Conservation (phyloP, 2,329 filamentous ascomycete genomes). For the Chrysosporium keratinophilum region DNA sequence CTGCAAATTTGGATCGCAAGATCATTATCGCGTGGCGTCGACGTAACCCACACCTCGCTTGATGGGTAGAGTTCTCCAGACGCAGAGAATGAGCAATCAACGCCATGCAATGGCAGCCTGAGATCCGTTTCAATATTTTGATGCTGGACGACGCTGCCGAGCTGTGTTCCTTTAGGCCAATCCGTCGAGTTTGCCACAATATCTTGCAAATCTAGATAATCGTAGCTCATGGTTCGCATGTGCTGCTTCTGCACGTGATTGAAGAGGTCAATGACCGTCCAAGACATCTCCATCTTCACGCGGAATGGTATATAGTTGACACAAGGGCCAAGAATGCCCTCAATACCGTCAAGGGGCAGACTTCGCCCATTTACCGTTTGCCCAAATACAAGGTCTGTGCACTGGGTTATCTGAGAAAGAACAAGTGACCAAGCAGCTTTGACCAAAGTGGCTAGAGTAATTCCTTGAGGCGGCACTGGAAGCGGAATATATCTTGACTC, state of each 20-base stretch:
- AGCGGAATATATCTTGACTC: not conserved
- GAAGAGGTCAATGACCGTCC: constrained; percentile 40
- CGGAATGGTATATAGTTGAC: constrained; percentile 53
- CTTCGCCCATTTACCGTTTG: constrained; percentile 51
- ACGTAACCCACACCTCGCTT: no score
- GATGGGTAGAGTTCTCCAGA: no score
- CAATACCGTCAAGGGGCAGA: constrained; percentile 40
- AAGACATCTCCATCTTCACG: constrained; percentile 38
- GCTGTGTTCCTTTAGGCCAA: not conserved
- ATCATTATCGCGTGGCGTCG: no score
- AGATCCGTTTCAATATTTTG: no score
- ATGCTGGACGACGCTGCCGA: not conserved
- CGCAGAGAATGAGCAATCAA: no score
- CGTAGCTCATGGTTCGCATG: not conserved
- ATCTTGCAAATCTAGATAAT: not conserved
- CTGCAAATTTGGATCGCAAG: no score
- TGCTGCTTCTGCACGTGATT: constrained; percentile 42
- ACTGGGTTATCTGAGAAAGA: constrained; percentile 40
- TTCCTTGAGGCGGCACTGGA: constrained; percentile 29
- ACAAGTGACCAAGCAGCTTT: constrained; percentile 51
- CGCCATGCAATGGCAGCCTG: no score
- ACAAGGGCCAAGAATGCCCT: constrained; percentile 47
- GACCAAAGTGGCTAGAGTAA: constrained; percentile 49
- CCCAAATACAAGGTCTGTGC: constrained; percentile 48
- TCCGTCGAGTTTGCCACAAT: not conserved